Evolutionary conservation across 2,329 filamentous ascomycete species (phyloP), one percentile per base, ranked within the genome.

Genomic region (Colletotrichum orbiculare): DNA sequence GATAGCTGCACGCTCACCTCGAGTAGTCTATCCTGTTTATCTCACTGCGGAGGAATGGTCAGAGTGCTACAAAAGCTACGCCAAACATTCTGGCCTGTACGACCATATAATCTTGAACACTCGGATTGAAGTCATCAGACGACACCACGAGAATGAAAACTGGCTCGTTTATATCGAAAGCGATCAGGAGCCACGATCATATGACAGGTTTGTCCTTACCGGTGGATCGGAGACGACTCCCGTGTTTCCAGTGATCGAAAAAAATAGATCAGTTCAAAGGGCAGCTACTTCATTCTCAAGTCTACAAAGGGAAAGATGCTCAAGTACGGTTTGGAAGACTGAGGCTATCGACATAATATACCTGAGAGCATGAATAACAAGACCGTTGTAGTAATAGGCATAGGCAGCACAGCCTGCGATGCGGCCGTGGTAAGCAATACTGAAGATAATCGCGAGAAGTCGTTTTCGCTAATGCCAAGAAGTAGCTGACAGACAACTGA

Each of bases 401-500:
- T 72, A 46, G 73, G 72, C 3, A 74, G 73, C 46, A 72, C 73
- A 2, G 70, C 71, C 4, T 66, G 60, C 34, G 73, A 74, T 39
- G 69, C 67, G 11, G 70, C 68, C 1, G 67, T 69, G 4, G 71
- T 71, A 61, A 57, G 45, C 34, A 9, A 43, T 43, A 12, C 25
- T 4, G 25, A 25, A 25, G 25, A 25, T 25, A 25, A 25, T 25
- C 4, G 4, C 25, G 25, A 25, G 25, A 25, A 25, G 25, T n/a
- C 4, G 43, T 17, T 15, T 9, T 4, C 10, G 25, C n/a, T 25
- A 17, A 46, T 8, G 1, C 34, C 17, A 33, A 39, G 4, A 6
- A 71, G 69, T 70, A 74, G 39, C 60, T 72, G 1, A 49, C 63
- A 9, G 49, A 59, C 2, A 41, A 67, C 43, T 66, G 69, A 5